Base-by-base conservation (phyloP, 768 basidiomycete genomes). In the Leccinum incarnatum region DNA sequence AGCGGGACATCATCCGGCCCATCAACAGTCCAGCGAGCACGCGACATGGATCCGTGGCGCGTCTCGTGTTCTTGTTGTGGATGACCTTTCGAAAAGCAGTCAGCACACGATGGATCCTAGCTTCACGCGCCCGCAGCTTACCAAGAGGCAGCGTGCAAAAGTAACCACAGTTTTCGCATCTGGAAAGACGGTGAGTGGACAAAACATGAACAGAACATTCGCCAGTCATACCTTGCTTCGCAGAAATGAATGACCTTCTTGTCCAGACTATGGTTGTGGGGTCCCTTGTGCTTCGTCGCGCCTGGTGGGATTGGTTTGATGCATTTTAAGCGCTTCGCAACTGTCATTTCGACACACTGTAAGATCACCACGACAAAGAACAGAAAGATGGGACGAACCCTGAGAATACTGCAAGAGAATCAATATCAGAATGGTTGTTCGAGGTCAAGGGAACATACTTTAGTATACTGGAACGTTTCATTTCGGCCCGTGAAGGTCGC, bases 391-490 rank as follows among this genome's bases (percentile, higher is more conserved):
- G 11, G 11, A 32, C 30, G 30, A 11, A 32, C 30, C 30, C 30
- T 32, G 30, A 32, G 30, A 32, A 11, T 32, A 32, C 30, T 32
- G 30, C 30, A 32, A 32, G 30, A 32, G 30, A 32, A 11, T 32
- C 30, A 0, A 64, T 72, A 1, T 30, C 27, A 25, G 37, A 49
- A 15, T 5, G 1, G 2, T 19, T 5, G 2, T 12, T 7, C 7
- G n/a, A 17, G n/a, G 52, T 6, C 10, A 2, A 19, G 25, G 29
- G 34, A 55, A 32, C 65, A 27, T 53, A 83, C 86, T 76, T 86
- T 87, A 0, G 86, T 87, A 53, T 83, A 87, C 64, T 83, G 79
- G 63, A 86, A 87, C 1, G 79, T 84, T 59, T 85, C 82, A 51
- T 86, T 81, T 57, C 69, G 74, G 0, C 85, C 86, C 0, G 78